A percentile compares a stretch with the other conserved stretches of the same genome.
phyloP scores from a whole-genome alignment of 106 monocot genomes.

The Apostasia ramifera region DNA sequence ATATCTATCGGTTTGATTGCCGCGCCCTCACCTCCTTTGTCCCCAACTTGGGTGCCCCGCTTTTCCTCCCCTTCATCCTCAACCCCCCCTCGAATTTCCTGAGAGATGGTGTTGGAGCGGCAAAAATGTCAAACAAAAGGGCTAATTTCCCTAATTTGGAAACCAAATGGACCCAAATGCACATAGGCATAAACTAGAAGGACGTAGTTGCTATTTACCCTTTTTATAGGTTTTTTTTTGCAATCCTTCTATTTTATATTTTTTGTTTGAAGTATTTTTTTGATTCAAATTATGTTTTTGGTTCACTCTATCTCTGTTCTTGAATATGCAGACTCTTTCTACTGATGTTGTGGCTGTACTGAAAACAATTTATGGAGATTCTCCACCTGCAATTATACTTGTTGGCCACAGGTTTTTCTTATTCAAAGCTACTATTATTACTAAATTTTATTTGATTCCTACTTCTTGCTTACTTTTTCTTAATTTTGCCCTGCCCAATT shows the following conservation, averaged over 20 bases:
- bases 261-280: slow-evolving; percentile 1
- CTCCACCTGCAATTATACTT: slow-evolving; percentile 91
- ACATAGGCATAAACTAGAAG: no score
- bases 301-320: neutral
- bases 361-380: slow-evolving; percentile 81
- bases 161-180: no score
- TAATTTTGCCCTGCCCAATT: neutral
- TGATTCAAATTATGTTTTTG: neutral
- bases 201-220: no score
- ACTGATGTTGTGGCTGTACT: slow-evolving; percentile 87
- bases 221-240: neutral
- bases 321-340: slow-evolving; percentile 62
- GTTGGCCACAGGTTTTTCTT: slow-evolving; percentile 87
- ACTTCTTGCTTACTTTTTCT: neutral
- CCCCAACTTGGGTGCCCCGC: no score
- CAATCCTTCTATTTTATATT: neutral
- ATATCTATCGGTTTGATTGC: no score
- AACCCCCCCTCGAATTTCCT: no score
- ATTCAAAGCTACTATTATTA: neutral
- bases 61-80: no score
- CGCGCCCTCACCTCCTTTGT: no score
- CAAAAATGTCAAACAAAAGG: no score
- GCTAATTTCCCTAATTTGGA: no score
- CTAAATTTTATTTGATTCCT: slow-evolving; percentile 1
- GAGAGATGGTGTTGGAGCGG: no score